These are phyloP conservation scores for Tripidium arundinaceum DNA, from an alignment of 202 grass and related monocot genomes.

Conservation along the genomic window DNA sequence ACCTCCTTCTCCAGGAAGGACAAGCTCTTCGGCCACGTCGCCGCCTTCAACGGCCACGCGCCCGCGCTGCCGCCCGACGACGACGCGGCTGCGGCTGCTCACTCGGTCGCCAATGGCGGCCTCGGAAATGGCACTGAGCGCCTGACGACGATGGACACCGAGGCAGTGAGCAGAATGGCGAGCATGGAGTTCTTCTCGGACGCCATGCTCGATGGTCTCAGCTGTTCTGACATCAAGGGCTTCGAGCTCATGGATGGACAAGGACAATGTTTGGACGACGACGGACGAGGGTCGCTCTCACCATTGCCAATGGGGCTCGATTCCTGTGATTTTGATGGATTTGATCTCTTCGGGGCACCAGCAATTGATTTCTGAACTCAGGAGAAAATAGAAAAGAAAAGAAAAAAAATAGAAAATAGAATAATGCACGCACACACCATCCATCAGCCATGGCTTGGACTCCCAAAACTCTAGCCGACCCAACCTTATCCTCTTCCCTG, in stretches of 20 bases:
- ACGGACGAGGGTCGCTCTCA: slow-evolving; percentile 13
- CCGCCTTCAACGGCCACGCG: slow-evolving; percentile 55
- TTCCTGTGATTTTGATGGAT: slow-evolving; percentile 40
- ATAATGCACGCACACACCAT: too few species aligned
- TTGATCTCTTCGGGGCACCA: slow-evolving; percentile 36
- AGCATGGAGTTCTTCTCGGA: slow-evolving; percentile 22
- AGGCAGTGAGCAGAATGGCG: too few species aligned
- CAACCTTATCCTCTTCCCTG: too few species aligned
- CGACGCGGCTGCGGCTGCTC: too few species aligned
- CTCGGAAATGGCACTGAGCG: background rate
- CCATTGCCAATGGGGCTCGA: slow-evolving; percentile 36
- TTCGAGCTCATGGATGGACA: slow-evolving; percentile 4
- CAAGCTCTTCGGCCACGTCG: slow-evolving; percentile 67
- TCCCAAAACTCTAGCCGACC: too few species aligned
- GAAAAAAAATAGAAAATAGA: too few species aligned
- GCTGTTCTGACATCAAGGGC: slow-evolving; percentile 23
- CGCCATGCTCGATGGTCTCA: slow-evolving; percentile 17
- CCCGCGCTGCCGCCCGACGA: slow-evolving; percentile 39
- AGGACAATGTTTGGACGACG: slow-evolving; percentile 15
- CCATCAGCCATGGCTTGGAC: too few species aligned
- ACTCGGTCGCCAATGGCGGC: background rate
- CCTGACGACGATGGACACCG: background rate
- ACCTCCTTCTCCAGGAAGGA: slow-evolving; percentile 63
- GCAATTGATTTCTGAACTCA: slow-evolving; percentile 31
- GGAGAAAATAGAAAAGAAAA: background rate